These are phyloP conservation scores for Fusarium sp. DNA, from an alignment of 2,329 filamentous ascomycete species.

Conservation along the genomic window DNA sequence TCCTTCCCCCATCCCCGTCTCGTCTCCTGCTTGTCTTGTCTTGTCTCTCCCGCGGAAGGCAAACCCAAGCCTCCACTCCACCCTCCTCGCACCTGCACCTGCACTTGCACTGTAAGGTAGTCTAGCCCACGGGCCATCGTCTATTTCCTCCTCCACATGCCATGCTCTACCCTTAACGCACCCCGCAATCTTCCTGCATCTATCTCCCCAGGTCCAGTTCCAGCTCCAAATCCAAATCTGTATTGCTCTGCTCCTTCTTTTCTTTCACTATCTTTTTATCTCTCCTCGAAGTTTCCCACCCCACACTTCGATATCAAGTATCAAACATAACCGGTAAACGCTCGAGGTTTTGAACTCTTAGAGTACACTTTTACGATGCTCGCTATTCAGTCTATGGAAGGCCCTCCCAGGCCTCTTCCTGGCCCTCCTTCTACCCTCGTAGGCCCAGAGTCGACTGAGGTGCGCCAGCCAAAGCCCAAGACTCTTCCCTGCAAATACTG, in stretches of 20 bases:
- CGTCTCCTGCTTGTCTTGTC: constrained; percentile 9
- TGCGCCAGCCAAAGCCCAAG: constrained; percentile 70
- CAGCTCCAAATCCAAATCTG: constrained; percentile 43
- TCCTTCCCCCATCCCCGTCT: constrained; percentile 8
- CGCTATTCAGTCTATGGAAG: constrained; percentile 65
- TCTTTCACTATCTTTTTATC: constrained; percentile 35
- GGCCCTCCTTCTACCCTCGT: constrained; percentile 44
- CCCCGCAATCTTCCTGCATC: constrained; percentile 47
- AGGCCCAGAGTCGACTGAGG: constrained; percentile 61
- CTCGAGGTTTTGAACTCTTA: constrained; percentile 33
- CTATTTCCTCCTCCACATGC: constrained; percentile 46
- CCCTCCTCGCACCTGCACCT: constrained; percentile 19
- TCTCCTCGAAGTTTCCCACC: constrained; percentile 30
- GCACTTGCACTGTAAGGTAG: neutral
- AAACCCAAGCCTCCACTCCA: constrained; percentile 9
- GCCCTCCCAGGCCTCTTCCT: constrained; percentile 51
- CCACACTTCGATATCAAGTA: constrained; percentile 32
- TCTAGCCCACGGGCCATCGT: constrained; percentile 44
- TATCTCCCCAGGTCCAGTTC: constrained; percentile 48
- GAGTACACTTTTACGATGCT: constrained; percentile 58
- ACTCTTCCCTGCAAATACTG: constrained; percentile 73
- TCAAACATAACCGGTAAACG: constrained; percentile 10
- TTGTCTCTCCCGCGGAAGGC: constrained; percentile 20
- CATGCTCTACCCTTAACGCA: constrained; percentile 45
- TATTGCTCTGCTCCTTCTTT: constrained; percentile 25